These are phyloP conservation scores for Incumbomyces lentus DNA, from an alignment of 2,329 filamentous ascomycete genomes.

Conservation along the genomic window DNA sequence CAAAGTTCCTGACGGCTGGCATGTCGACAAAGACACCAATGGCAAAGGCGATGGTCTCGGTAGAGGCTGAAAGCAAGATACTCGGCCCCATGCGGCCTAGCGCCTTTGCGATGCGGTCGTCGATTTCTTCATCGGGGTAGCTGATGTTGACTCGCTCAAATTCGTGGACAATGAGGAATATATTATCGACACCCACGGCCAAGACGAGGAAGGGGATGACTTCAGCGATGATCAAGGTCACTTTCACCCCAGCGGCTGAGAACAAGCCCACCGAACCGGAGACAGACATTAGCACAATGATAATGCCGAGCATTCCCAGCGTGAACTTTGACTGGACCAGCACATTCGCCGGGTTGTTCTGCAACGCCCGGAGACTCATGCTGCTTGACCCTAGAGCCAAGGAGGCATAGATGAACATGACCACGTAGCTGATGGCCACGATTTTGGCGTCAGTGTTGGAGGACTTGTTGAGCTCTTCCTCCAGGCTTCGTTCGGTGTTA, in stretches of 20 bases:
- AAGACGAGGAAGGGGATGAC: slow-evolving; percentile 96
- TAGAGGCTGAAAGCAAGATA: slow-evolving; percentile 87
- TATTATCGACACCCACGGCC: slow-evolving; percentile 95
- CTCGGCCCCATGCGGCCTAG: slow-evolving; percentile 96
- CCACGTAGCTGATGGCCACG: slow-evolving; percentile 87
- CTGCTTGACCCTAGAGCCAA: slow-evolving; percentile 83
- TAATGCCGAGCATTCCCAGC: slow-evolving; percentile 82
- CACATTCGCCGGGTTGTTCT: slow-evolving; percentile 71
- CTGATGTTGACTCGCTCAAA: slow-evolving; percentile 90
- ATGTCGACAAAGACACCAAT: slow-evolving; percentile 91
- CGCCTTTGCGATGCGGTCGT: slow-evolving; percentile 74
- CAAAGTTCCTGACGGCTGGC: slow-evolving; percentile 96
- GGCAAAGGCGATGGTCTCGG: slow-evolving; percentile 87
- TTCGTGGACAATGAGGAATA: slow-evolving; percentile 96
- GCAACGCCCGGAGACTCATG: slow-evolving; percentile 62
- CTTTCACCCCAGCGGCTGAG: slow-evolving; percentile 82
- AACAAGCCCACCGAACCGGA: slow-evolving; percentile 90
- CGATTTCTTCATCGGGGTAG: slow-evolving; percentile 78
- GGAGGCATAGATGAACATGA: slow-evolving; percentile 98
- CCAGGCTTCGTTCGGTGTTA: slow-evolving; percentile 87
- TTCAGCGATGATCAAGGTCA: slow-evolving; percentile 93
- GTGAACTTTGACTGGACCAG: slow-evolving; percentile 96
- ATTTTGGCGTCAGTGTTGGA: slow-evolving; percentile 98
- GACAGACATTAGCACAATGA: slow-evolving; percentile 96
- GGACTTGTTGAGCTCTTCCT: slow-evolving; percentile 93